A percentile compares a stretch with the other conserved stretches of the same genome.
Conservation (phyloP, 192 early-diverging fungal species). For the Chytriomyces sp. region DNA sequence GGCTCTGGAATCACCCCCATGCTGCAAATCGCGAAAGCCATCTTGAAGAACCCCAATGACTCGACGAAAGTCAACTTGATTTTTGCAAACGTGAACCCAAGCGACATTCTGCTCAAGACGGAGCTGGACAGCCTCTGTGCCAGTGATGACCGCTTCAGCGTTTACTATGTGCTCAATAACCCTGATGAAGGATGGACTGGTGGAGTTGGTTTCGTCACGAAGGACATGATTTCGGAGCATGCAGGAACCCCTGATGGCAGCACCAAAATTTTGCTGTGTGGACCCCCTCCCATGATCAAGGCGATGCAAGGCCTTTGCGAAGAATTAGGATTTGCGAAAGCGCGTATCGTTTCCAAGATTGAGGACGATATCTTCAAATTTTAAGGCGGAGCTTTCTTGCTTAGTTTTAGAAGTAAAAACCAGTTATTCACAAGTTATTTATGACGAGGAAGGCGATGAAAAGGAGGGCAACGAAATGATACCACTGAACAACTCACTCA, state of each 20-base stretch:
- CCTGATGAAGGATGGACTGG: constrained; percentile 80
- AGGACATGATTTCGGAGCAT: constrained; percentile 75
- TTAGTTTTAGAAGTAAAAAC: no score
- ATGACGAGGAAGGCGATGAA: background rate
- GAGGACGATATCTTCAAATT: constrained; percentile 90
- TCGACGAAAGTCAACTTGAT: constrained; percentile 83
- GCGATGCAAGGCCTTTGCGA: constrained; percentile 73
- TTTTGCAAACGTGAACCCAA: constrained; percentile 85
- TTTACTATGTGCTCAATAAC: constrained; percentile 40
- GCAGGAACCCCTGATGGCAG: constrained; percentile 74
- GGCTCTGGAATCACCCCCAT: constrained; percentile 95
- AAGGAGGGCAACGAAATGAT: background rate
- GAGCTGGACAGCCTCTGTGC: constrained; percentile 81
- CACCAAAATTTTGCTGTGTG: constrained; percentile 88
- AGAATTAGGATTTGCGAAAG: constrained; percentile 78
- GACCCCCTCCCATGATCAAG: constrained; percentile 82
- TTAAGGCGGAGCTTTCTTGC: constrained; percentile 39
- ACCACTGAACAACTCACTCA: constrained; percentile 14
- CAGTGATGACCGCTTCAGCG: constrained; percentile 49
- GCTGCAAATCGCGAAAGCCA: constrained; percentile 88
- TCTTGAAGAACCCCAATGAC: constrained; percentile 83
- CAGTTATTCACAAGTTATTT: no score
- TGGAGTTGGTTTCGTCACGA: constrained; percentile 82
- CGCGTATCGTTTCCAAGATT: constrained; percentile 71
- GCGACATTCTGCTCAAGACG: constrained; percentile 83